Evolutionary conservation across 768 basidiomycete species (phyloP), one percentile per base, ranked within the genome.

Genomic region (Arthromyces matolae): DNA sequence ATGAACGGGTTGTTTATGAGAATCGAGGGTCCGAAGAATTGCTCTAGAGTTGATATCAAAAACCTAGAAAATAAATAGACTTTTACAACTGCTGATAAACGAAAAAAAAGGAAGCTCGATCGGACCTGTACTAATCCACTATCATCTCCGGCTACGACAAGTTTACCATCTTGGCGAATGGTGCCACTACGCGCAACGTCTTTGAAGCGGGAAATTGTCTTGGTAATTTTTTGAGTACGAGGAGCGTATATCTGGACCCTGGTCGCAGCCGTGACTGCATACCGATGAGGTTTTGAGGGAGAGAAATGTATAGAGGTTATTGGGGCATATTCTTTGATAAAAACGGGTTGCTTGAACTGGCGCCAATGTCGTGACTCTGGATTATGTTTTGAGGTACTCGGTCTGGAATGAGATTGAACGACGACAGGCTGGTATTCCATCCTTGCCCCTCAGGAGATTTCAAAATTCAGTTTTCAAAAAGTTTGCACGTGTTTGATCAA

Each of bases 191-290:
- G 75, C 1, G 95, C 93, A 28, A 94, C 86, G 61, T 98, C 96
- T 65, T 96, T 97, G 73, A 99, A 99, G 31, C 96, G 77, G 23
- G 94, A 88, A 47, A 99, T 92, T 2, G 91, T 95, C 76, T 98
- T 98, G 13, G 85, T 89, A 45, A 97, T 83, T 67, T 93, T 94
- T 68, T 97, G 94, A 3, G 95, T 98, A 44, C 92, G 84, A 12
- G 94, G 93, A 3, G 93, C 90, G 68, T 97, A 97, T 61, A 98
- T 87, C 67, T 98, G 90, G 1, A 99, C 83, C 54, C 94, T 77
- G 1, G 93, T 89, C 0, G 92, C 93, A 2, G 93, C 89, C 22
- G 94, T 96, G 47, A 98, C 93, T 20, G 93, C 95, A 73, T 94
- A 97, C 61, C 88, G 76, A 64, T 99, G 93, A 4, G 95, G 95